A percentile compares a stretch with the other conserved stretches of the same genome.
Evolutionary conservation across 108 stramenopile species (phyloP).

Genomic region (Bacterosira constricta): DNA sequence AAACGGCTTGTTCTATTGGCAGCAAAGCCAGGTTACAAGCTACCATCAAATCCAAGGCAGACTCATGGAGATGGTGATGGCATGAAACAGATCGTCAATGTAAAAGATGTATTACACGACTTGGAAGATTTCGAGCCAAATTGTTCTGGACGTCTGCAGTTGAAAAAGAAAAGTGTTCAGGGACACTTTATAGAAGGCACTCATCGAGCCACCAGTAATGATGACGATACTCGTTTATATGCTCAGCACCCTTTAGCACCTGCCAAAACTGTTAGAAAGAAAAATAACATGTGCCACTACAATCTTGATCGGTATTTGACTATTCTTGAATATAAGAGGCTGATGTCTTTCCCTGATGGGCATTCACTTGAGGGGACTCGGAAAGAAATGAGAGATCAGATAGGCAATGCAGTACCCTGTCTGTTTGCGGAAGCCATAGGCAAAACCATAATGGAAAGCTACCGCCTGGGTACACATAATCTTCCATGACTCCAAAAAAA

Average conservation of each 20-base stretch:
- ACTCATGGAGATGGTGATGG: constrained; percentile 39
- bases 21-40: constrained; percentile 16
- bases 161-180: background rate
- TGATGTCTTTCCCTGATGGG: constrained; percentile 49
- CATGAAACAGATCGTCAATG: constrained; percentile 2
- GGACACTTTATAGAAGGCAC: constrained; percentile 23
- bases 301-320: constrained; percentile 24
- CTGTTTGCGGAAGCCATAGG: constrained; percentile 45
- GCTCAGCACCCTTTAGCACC: constrained; percentile 10
- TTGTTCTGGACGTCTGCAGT: constrained; percentile 1
- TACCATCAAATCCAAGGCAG: constrained; percentile 26
- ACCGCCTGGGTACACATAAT: background rate
- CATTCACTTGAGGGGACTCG: constrained; percentile 42
- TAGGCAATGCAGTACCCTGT: constrained; percentile 65
- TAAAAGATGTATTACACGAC: constrained; percentile 29
- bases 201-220: background rate
- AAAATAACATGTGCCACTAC: constrained; percentile 41
- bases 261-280: constrained; percentile 39
- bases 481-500: too few species aligned
- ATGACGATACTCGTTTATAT: background rate
- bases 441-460: constrained; percentile 33
- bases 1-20: constrained; percentile 46
- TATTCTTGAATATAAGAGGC: constrained; percentile 32
- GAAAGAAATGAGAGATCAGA: constrained; percentile 32
- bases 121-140: constrained; percentile 31